These are phyloP conservation scores for Coelastrella sp. DNA, from an alignment of 139 green algal genomes.

Conservation along the genomic window DNA sequence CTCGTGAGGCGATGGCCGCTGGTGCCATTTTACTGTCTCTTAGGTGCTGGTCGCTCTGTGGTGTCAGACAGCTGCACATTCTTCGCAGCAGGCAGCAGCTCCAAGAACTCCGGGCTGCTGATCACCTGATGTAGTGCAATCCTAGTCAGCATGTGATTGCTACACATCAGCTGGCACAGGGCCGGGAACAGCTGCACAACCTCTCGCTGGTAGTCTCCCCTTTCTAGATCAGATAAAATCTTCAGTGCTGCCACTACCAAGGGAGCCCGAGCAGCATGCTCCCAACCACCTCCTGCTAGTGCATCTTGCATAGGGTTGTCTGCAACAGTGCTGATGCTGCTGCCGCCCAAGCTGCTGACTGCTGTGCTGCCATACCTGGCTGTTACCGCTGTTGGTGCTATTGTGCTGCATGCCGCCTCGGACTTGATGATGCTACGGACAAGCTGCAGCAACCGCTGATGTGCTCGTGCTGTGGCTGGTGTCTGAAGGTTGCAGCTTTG, in stretches of 20 bases:
- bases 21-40: neutral
- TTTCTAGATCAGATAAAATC: conserved; percentile 28
- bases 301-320: conserved; percentile 39
- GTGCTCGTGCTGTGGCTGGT: neutral
- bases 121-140: conserved; percentile 52
- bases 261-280: conserved; percentile 51
- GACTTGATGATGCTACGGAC: conserved; percentile 41
- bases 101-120: conserved; percentile 28
- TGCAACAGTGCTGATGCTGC: neutral
- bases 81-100: conserved; percentile 20
- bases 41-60: neutral
- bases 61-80: neutral
- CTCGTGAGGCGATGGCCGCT: too few relatives aligned
- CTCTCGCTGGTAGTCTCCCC: conserved; percentile 19
- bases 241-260: conserved; percentile 52
- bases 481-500: neutral
- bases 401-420: conserved; percentile 26
- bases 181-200: conserved; percentile 57
- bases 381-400: too few relatives aligned
- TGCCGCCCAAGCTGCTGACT: neutral
- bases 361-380: neutral
- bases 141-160: conserved; percentile 54
- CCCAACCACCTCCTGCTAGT: conserved; percentile 16
- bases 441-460: conserved; percentile 21
- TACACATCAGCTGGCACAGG: conserved; percentile 61